Conservation (phyloP, 139 green algal species). For the Mesostigma viride region DNA sequence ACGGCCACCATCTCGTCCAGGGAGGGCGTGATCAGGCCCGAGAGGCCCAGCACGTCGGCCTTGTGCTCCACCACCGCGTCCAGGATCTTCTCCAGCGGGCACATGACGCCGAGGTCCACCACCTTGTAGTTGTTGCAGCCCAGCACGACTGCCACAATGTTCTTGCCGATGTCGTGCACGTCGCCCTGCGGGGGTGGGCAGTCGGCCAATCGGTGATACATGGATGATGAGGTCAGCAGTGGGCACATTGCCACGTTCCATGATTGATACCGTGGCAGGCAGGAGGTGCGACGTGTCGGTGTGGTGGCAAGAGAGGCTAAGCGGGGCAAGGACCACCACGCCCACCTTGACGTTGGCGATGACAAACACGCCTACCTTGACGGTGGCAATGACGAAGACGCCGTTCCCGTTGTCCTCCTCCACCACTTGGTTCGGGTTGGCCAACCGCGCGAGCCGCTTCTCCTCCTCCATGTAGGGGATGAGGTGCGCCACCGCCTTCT, state of each 20-base stretch:
- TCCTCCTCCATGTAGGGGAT: conserved; percentile 98
- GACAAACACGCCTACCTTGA: conserved; percentile 97
- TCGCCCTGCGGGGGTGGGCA: too few relatives aligned
- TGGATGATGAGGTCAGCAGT: too few relatives aligned
- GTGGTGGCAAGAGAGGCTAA: too few relatives aligned
- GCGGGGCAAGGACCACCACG: too few relatives aligned
- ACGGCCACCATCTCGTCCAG: conserved; percentile 98
- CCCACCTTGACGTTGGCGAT: conserved; percentile 99
- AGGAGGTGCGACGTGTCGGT: too few relatives aligned
- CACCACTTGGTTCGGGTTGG: conserved; percentile 23
- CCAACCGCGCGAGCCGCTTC: conserved; percentile 48
- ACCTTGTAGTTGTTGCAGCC: conserved; percentile 99
- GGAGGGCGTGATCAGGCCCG: conserved; percentile 91
- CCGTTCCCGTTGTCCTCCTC: conserved; percentile 47
- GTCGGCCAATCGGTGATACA: too few relatives aligned
- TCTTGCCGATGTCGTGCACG: conserved; percentile 99
- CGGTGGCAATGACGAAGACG: conserved; percentile 89
- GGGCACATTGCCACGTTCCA: too few relatives aligned
- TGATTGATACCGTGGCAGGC: too few relatives aligned
- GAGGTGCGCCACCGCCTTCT: conserved; percentile 91
- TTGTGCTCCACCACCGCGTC: conserved; percentile 75
- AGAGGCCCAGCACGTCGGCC: conserved; percentile 91
- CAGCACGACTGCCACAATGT: conserved; percentile 96
- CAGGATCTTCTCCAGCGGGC: conserved; percentile 86
- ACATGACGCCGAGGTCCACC: conserved; percentile 95